phyloP scores from a whole-genome alignment of 106 monocot species.

The Acanthochlamys bracteata region DNA sequence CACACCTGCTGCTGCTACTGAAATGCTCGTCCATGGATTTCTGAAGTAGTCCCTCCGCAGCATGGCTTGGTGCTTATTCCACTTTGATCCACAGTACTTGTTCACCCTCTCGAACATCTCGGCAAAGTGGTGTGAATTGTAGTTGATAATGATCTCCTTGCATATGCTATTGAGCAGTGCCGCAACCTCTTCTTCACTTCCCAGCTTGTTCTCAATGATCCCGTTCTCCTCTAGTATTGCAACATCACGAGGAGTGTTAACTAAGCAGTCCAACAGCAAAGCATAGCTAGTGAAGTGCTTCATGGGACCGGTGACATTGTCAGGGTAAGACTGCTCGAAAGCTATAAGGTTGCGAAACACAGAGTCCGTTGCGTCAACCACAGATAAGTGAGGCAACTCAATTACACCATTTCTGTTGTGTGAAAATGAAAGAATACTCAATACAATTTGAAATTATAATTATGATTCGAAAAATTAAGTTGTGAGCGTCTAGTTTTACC shows the following conservation, averaged over 20 bases:
- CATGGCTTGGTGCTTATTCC: constrained; percentile 5
- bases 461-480: too few species aligned
- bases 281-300: constrained; percentile 1
- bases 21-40: constrained; percentile 15
- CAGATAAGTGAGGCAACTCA: background rate
- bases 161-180: background rate
- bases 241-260: background rate
- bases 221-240: background rate
- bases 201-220: constrained; percentile 4
- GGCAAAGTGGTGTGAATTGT: background rate
- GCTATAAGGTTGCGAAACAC: background rate
- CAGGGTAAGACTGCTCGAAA: constrained; percentile 1
- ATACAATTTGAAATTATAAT: too few species aligned
- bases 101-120: constrained; percentile 1
- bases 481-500: too few species aligned
- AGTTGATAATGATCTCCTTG: background rate
- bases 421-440: too few species aligned
- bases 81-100: background rate
- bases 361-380: background rate
- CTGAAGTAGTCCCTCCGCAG: constrained; percentile 5
- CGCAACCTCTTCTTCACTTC: constrained; percentile 1
- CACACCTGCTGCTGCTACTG: background rate
- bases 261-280: background rate
- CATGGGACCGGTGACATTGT: background rate
- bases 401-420: background rate